Percentiles rank a stretch among this genome's conserved stretches.
phyloP scores from a whole-genome alignment of 73 alveolate species.

The Paraurostyla sp. region DNA sequence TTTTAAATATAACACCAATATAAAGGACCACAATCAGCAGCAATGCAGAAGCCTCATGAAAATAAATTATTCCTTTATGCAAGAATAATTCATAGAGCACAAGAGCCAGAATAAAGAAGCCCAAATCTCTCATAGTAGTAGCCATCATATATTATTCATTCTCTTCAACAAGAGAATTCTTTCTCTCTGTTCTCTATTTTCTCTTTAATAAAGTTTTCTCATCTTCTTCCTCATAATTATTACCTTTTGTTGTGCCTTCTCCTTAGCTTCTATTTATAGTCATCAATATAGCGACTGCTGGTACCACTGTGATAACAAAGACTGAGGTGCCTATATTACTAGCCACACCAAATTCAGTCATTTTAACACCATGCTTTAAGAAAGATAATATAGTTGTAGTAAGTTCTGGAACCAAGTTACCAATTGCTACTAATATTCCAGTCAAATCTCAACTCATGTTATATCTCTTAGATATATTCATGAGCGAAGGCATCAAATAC shows the following conservation, averaged over 20 bases:
- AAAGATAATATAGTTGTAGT: slow-evolving; percentile 56
- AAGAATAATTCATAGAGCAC: slow-evolving; percentile 22
- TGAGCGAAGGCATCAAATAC: slow-evolving; percentile 51
- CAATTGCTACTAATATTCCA: slow-evolving; percentile 64
- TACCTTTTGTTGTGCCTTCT: background rate
- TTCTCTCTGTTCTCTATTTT: background rate
- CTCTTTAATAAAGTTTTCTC: background rate
- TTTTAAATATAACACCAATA: background rate
- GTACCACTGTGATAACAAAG: slow-evolving; percentile 43
- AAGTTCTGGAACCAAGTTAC: slow-evolving; percentile 66
- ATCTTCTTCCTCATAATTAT: slow-evolving; percentile 1
- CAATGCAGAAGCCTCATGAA: slow-evolving; percentile 32
- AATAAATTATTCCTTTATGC: slow-evolving; percentile 28
- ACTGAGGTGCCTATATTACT: slow-evolving; percentile 44
- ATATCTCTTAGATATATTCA: slow-evolving; percentile 52
- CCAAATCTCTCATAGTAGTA: slow-evolving; percentile 47
- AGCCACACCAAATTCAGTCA: slow-evolving; percentile 64
- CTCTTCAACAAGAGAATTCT: background rate
- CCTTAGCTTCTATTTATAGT: background rate
- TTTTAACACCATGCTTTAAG: slow-evolving; percentile 50
- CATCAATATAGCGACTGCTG: slow-evolving; percentile 44
- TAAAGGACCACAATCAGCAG: background rate
- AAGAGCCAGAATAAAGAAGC: slow-evolving; percentile 31
- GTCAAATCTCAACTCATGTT: slow-evolving; percentile 48
- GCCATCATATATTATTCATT: slow-evolving; percentile 12